A percentile compares a stretch with the other conserved stretches of the same genome.
These are phyloP conservation scores for Bisporella sp. DNA, from an alignment of 2,329 filamentous ascomycete species.

Conservation along the genomic window DNA sequence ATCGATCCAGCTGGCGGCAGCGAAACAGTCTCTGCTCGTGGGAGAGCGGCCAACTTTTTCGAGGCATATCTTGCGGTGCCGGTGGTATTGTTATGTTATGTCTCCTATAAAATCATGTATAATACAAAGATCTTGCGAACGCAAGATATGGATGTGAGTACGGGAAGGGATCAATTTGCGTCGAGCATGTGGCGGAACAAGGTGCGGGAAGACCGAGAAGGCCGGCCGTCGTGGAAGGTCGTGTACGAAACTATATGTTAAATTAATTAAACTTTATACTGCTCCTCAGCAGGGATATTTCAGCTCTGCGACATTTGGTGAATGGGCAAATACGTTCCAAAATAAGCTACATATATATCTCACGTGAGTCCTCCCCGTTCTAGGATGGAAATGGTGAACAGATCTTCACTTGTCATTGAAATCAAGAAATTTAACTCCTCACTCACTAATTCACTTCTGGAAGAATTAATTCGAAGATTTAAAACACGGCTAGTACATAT, in stretches of 20 bases:
- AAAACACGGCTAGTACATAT: no score
- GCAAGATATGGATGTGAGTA: constrained; percentile 77
- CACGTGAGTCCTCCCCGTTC: no score
- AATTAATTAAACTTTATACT: neutral
- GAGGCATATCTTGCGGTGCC: constrained; percentile 63
- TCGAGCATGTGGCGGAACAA: constrained; percentile 68
- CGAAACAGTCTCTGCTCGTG: constrained; percentile 29
- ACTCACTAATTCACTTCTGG: no score
- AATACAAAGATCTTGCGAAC: constrained; percentile 59
- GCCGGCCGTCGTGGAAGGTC: constrained; percentile 72
- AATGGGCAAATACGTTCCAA: no score
- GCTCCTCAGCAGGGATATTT: no score
- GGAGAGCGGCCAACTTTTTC: constrained; percentile 63
- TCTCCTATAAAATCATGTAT: constrained; percentile 72
- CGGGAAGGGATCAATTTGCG: constrained; percentile 79
- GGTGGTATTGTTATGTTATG: constrained; percentile 60
- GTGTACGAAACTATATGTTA: constrained; percentile 68
- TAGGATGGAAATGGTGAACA: no score
- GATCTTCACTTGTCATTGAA: no score
- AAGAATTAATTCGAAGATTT: no score
- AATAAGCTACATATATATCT: no score
- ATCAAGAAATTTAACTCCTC: no score
- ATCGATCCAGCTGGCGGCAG: constrained; percentile 61
- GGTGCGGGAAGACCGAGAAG: constrained; percentile 64
- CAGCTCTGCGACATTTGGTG: no score